Conservation (phyloP, 2,329 filamentous ascomycete species). For the Fusarium sp. region DNA sequence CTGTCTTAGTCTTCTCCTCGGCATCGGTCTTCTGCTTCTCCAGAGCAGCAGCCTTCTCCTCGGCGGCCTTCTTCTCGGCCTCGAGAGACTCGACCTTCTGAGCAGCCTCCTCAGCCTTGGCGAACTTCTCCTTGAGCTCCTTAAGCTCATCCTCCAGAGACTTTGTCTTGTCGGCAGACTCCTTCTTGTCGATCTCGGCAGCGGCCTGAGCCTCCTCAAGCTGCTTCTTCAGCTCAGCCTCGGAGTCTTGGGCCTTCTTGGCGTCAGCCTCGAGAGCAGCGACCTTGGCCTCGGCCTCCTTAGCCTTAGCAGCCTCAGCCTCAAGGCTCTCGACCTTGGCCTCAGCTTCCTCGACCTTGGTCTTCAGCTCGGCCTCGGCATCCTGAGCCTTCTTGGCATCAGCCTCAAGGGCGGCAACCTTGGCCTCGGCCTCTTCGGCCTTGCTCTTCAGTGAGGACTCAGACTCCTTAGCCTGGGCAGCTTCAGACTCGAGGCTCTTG, state of each 20-base stretch:
- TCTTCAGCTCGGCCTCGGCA: constrained; percentile 22
- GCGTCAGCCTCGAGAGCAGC: constrained; percentile 15
- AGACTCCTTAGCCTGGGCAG: constrained; percentile 35
- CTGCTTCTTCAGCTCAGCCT: constrained; percentile 37
- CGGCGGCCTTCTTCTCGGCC: constrained; percentile 32
- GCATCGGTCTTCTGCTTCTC: constrained; percentile 29
- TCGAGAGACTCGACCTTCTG: constrained; percentile 28
- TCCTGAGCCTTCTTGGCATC: constrained; percentile 24
- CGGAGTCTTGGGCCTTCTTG: constrained; percentile 19
- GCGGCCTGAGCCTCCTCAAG: constrained; percentile 38
- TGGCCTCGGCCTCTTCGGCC: constrained; percentile 25
- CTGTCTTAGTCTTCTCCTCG: constrained; percentile 32
- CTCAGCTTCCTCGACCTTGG: constrained; percentile 27
- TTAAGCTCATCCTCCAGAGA: constrained; percentile 33
- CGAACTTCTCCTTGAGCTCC: constrained; percentile 40
- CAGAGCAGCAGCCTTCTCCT: constrained; percentile 31
- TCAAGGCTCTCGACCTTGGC: constrained; percentile 12
- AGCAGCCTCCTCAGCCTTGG: constrained; percentile 27
- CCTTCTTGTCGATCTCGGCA: constrained; percentile 32
- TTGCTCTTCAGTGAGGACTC: constrained; percentile 40
- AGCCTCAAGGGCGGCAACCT: constrained; percentile 20
- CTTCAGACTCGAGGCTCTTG: constrained; percentile 31
- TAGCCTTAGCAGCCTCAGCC: constrained; percentile 8
- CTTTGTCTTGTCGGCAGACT: constrained; percentile 36
- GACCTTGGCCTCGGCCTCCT: constrained; percentile 21